Percentiles rank a stretch among this genome's conserved stretches.
phyloP scores from a whole-genome alignment of 805 yeast genomes.

The Isabelozyma pseudorhagii region DNA sequence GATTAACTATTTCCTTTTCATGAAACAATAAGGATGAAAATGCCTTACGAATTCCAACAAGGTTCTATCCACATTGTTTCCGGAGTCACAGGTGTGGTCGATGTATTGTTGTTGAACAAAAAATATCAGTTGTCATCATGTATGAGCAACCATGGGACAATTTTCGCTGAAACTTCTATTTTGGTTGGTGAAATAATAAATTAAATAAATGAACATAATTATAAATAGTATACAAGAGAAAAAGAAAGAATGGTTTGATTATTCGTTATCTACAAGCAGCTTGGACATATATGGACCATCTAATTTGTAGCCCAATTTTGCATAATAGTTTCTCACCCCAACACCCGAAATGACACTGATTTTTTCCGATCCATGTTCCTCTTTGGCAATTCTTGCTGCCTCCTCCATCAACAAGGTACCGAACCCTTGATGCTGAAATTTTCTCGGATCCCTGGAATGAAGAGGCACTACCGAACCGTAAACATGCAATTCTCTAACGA shows the following conservation, averaged over 20 bases:
- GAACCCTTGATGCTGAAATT: conserved; percentile 98
- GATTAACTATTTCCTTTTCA: no score
- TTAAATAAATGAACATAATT: neutral
- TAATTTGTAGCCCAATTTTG: conserved; percentile 81
- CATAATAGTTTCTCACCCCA: conserved; percentile 95
- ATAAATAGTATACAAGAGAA: neutral
- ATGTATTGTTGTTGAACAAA: no score
- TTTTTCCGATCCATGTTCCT: conserved; percentile 90
- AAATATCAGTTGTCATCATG: no score
- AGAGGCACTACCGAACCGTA: conserved; percentile 97
- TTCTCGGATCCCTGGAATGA: conserved; percentile 94
- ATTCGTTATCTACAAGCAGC: conserved; percentile 10
- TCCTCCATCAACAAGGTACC: conserved; percentile 98
- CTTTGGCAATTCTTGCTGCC: conserved; percentile 92
- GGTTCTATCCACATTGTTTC: no score
- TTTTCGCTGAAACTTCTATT: no score
- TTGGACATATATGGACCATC: conserved; percentile 99
- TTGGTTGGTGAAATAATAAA: no score
- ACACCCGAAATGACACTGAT: conserved; percentile 95
- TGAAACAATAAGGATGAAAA: no score
- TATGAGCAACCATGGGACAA: no score
- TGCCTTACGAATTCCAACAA: no score
- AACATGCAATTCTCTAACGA: conserved; percentile 96
- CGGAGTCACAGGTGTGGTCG: no score
- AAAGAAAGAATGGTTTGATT: neutral